phyloP scores from a whole-genome alignment of 2,329 filamentous ascomycete species.

The Verticillium nubilum region DNA sequence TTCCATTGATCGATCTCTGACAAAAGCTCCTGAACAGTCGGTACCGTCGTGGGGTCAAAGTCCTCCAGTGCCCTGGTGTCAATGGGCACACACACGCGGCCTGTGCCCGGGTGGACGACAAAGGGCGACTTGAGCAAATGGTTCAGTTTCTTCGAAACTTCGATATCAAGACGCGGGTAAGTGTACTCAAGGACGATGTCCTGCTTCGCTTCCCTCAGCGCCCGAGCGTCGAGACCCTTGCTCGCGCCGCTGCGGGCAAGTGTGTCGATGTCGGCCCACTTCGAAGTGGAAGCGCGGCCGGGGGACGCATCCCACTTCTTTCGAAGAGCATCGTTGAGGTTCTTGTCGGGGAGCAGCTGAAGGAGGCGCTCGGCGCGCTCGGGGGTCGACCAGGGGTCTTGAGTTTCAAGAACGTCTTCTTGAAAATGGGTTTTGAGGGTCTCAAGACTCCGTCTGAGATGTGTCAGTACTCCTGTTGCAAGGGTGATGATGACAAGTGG shows the following conservation, averaged over 20 bases:
- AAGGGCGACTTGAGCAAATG: slow-evolving; percentile 97
- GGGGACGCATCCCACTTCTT: slow-evolving; percentile 89
- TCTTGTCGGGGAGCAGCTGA: slow-evolving; percentile 75
- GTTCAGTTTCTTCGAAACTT: slow-evolving; percentile 96
- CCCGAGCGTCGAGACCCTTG: slow-evolving; percentile 65
- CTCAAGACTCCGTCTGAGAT: slow-evolving; percentile 68
- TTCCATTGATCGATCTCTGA: slow-evolving; percentile 83
- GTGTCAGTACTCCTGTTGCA: neutral
- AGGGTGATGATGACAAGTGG: neutral
- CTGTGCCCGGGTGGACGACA: slow-evolving; percentile 91
- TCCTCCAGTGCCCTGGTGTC: slow-evolving; percentile 67
- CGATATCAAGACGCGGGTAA: slow-evolving; percentile 92
- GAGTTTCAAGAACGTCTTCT: slow-evolving; percentile 70
- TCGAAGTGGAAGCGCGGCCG: slow-evolving; percentile 67
- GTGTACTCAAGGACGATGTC: slow-evolving; percentile 97
- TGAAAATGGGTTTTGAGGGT: slow-evolving; percentile 82
- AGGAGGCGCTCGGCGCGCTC: slow-evolving; percentile 75
- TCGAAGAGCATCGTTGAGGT: slow-evolving; percentile 70
- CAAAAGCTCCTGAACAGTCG: slow-evolving; percentile 77
- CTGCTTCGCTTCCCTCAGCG: slow-evolving; percentile 84
- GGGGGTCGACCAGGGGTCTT: slow-evolving; percentile 75
- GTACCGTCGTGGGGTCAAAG: slow-evolving; percentile 85
- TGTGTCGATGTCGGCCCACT: slow-evolving; percentile 92
- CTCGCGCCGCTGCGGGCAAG: slow-evolving; percentile 72
- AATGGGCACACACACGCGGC: slow-evolving; percentile 92